Base-by-base conservation (phyloP, 2,329 filamentous ascomycete genomes). In the Didymella segeticola region DNA sequence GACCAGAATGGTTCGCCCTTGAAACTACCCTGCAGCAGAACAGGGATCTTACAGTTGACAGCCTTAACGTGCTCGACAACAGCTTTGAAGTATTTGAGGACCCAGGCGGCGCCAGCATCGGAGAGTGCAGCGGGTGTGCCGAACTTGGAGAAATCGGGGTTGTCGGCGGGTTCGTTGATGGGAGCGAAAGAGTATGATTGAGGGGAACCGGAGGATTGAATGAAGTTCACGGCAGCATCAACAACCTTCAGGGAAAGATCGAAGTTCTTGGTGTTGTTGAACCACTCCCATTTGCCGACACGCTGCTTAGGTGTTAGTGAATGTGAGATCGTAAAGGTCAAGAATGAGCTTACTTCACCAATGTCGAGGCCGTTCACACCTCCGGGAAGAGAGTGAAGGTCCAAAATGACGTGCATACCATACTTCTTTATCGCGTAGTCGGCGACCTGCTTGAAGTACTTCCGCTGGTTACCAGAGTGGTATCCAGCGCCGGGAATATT, bases 101-200 rank as follows among this genome's bases (percentile, higher is more conserved):
- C 61, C 69, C 70, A 76, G 26, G 57, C 62, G 9, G 65, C 61
- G 23, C 66, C 71, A 15, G 56, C 59, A 9, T 63, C 59, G 1
- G 70, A 63, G 3, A 76, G 62, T 7, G 66, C 69, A 11, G 65
- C 66, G 3, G 69, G 57, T 2, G 67, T 68, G 20, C 64, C 73
- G 39, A 76, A 75, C n/a, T 52, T 64, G 7, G 60, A 51, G 27
- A 75, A 57, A 52, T 73, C 54, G 10, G 36, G 43, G 27, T 56
- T 73, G 61, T 77, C 75, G 25, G 58, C 65, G 0, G 73, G 60
- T 45, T 77, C 74, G 58, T 77, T 77, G 58, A 77, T 69, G 5
- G 74, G 72, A 3, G 63, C 66, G 33, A 77, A 55, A 14, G 72
- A 74, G 58, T 69, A 76, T 9, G 62, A 64, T 43, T 73, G 60